Base-by-base conservation (phyloP, 163 green algal genomes). In the Prototheca wickerhamii region DNA sequence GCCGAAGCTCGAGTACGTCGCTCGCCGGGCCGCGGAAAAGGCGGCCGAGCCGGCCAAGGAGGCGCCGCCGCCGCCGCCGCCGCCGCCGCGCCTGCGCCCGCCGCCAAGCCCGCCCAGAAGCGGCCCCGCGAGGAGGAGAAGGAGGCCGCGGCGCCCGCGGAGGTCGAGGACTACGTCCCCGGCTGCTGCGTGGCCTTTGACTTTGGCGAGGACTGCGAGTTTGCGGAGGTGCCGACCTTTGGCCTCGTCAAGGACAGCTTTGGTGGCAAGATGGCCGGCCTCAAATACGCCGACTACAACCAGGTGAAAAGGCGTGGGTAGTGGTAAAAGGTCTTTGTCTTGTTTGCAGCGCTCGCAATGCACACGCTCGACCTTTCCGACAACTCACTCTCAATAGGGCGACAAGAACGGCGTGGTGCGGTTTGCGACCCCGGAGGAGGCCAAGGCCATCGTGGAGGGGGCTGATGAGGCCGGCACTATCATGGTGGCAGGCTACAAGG, bases 1-100 rank as follows among this genome's bases (percentile, higher is more conserved):
- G 68, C 60, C 64, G 23, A 94, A 94, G 74, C n/a, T 65, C 4
- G 69, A 72, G 0, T 91, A 84, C 64, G 40, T 87, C 23, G 58
- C 65, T 17, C 57, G 60, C 29, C 82, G 83, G 71, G 69, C 69
- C 42, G 58, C 32, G 10, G 75, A 80, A 0, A 53, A 61, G 15
- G 31, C 49, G 56, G 37, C 37, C 37, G 37, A 44, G 37, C 10
- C 37, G 44, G 51, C 43, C 28, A 75, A 79, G 51, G 58, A 71
- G 37, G 52, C 28, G 32, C 56, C 35, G 40, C 43, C 4, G 28
- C 56, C 25, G 64, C 46, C 33, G 56, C 37, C 30, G 44, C 31
- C 1, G 44, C 54, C 12, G 54, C 43, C 4, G 37, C 54, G 23
- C 55, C 53, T 40, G 23, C 51, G 4, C 32, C 61, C 34, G 18